Base-by-base conservation (phyloP, 1,284 basidiomycete species). In the Peniophora sp. region DNA sequence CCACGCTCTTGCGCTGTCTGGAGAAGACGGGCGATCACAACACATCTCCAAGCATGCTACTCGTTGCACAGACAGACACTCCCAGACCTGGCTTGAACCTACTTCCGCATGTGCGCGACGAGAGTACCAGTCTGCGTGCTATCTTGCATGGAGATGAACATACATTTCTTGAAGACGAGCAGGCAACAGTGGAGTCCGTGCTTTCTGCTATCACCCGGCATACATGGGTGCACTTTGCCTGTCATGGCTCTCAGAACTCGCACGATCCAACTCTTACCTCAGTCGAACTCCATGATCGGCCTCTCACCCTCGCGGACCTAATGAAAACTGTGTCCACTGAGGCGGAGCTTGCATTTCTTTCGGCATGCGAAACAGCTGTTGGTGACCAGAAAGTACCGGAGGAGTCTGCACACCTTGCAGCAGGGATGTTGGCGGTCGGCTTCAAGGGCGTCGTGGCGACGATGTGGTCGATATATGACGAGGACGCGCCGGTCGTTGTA, bases 321-420 rank as follows among this genome's bases (percentile, higher is more conserved):
- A 45, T 45, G 44, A 16, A n/a, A 9, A 45, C 22, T 9, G 23
- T 16, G 22, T 45, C 11, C 1, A 3, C 3, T 38, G 10, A 49
- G 5, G 50, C 55, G 36, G 44, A 54, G 17, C 52, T 57, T 27
- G 56, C 56, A 3, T 56, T 54, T 38, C 53, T 57, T 14, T 54
- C 52, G 14, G 56, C 56, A 24, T 57, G 56, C 46, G 50, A 56
- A 36, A 56, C 55, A 10, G 55, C 55, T n/a, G 34, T 17, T 36
- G 55, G 55, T 20, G 50, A 50, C 35, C 27, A 39, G 12, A 24
- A 45, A 16, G 23, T 35, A 9, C 38, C 45, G 3, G 53, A 54
- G 16, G 50, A 56, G 35, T 11, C 51, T 2, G 46, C 55, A 12
- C 52, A 56, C 35, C 52, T 56, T n/a, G 55, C 55, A 2, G 50